phyloP scores from a whole-genome alignment of 1,284 basidiomycete species.

The Fomitiporia mediterranea region DNA sequence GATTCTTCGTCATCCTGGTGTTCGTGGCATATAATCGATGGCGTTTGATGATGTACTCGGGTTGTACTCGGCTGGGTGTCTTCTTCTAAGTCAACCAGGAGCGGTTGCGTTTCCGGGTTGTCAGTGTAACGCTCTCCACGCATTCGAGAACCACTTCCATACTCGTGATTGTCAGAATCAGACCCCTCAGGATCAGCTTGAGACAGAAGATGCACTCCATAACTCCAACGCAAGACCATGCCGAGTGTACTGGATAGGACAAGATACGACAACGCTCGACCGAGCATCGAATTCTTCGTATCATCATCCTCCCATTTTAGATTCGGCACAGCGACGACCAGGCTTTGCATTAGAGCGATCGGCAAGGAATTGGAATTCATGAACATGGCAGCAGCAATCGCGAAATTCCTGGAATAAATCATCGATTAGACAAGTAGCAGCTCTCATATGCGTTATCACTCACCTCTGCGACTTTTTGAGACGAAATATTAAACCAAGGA shows the following conservation, averaged over 20 bases:
- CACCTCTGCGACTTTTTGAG: constrained; percentile 62
- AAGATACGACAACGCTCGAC: constrained; percentile 87
- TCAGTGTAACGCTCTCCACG: constrained; percentile 19
- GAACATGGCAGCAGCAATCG: constrained; percentile 82
- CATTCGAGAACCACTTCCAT: constrained; percentile 20
- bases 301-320: constrained; percentile 84
- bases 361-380: constrained; percentile 94
- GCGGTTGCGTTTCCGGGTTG: constrained; percentile 6
- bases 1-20: background rate
- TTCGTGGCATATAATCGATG: constrained; percentile 8
- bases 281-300: constrained; percentile 83
- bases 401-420: constrained; percentile 57
- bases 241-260: constrained; percentile 91
- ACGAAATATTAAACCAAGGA: constrained; percentile 46
- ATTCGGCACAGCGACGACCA: constrained; percentile 80
- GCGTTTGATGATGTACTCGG: background rate
- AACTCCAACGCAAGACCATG: constrained; percentile 92
- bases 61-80: background rate
- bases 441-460: constrained; percentile 18
- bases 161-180: constrained; percentile 24
- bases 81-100: constrained; percentile 11
- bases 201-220: constrained; percentile 75
- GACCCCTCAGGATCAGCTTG: constrained; percentile 58
- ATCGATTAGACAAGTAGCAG: background rate
- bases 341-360: constrained; percentile 87